phyloP scores from a whole-genome alignment of 176 grass and related monocot genomes.

The Thinopyrum elongatum region DNA sequence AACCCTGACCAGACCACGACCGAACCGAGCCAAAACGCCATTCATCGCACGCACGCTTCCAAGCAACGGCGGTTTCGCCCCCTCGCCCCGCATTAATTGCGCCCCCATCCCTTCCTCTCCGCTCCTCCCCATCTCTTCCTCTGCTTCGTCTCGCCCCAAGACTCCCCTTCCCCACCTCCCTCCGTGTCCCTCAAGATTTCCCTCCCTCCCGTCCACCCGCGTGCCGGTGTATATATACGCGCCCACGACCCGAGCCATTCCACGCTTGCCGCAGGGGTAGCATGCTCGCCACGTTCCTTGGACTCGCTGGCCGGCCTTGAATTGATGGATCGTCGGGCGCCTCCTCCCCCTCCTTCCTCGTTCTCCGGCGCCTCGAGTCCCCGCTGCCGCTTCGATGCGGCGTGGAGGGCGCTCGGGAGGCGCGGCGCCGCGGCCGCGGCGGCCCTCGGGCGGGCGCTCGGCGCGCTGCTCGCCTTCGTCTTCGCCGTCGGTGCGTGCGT shows the following conservation, averaged over 20 bases:
- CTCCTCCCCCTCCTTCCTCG: not conserved
- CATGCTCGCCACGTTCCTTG: not conserved
- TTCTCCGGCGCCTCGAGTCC: not conserved
- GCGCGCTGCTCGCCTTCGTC: constrained; percentile 58
- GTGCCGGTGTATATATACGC: too few species aligned
- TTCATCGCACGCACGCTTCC: constrained; percentile 1
- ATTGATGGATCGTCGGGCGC: constrained; percentile 36
- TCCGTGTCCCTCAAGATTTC: not conserved
- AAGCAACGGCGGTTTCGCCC: not conserved
- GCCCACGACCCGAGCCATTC: not conserved
- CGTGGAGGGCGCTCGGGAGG: constrained; percentile 18
- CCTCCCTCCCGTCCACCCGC: not conserved
- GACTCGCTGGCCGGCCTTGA: not conserved
- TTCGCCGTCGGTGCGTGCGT: constrained; percentile 64
- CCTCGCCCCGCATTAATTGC: not conserved
- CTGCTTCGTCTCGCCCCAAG: not conserved
- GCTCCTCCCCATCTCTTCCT: not conserved
- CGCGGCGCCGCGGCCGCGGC: not conserved
- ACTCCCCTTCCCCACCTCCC: not conserved
- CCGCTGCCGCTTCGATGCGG: constrained; percentile 13
- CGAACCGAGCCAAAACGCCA: not conserved
- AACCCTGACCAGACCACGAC: constrained; percentile 8
- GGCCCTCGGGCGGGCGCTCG: constrained; percentile 35
- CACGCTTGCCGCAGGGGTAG: not conserved
- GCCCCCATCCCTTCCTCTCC: not conserved